Percentiles rank a stretch among this genome's conserved stretches.
Evolutionary conservation across 1,139 yeast genomes (phyloP).

Genomic region (Candida sp.): DNA sequence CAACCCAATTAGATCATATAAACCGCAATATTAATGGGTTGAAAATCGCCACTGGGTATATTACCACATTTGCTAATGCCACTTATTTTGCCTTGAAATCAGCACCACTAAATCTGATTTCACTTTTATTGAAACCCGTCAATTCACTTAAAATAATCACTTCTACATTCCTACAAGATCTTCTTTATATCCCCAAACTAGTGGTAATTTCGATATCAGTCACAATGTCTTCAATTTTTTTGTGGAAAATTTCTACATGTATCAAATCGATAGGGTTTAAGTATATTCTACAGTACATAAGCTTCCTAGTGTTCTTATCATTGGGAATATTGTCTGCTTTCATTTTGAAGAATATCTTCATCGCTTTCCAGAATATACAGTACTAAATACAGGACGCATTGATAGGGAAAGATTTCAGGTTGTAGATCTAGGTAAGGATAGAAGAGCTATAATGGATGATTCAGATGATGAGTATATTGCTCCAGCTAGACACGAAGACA

Average conservation of each 20-base stretch:
- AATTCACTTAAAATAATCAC: not conserved
- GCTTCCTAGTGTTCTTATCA: not conserved
- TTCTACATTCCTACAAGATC: not conserved
- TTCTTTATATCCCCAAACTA: not conserved
- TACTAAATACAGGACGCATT: too few relatives aligned
- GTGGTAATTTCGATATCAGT: not conserved
- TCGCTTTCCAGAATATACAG: too few relatives aligned
- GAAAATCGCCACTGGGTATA: not conserved
- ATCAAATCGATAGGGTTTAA: not conserved
- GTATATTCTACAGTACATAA: not conserved
- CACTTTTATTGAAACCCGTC: not conserved
- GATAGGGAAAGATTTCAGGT: too few relatives aligned
- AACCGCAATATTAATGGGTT: not conserved
- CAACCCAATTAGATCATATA: not conserved
- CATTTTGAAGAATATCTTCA: not conserved
- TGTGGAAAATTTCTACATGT: not conserved
- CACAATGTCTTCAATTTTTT: not conserved
- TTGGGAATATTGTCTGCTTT: not conserved
- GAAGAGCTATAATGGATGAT: too few relatives aligned
- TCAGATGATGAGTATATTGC: conserved; percentile 39
- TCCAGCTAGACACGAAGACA: conserved; percentile 11
- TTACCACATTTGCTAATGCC: not conserved
- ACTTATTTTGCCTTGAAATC: not conserved
- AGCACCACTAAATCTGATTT: not conserved
- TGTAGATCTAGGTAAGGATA: too few relatives aligned